Conservation (phyloP, 345 rosid species). For the Eucalyptus shirleyi region DNA sequence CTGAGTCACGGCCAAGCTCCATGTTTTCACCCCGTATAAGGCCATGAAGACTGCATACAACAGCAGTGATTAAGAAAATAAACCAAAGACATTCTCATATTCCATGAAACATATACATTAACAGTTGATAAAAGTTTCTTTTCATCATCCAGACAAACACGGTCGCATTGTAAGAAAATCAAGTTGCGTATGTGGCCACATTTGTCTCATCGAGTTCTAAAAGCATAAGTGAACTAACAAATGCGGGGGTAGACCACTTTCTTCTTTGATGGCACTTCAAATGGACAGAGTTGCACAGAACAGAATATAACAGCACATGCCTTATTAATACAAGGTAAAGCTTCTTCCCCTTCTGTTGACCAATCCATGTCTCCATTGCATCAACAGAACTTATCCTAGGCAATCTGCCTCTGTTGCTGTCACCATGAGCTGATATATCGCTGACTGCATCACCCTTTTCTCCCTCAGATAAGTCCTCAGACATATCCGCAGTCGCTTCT, state of each 20-base stretch:
- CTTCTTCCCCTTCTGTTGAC: slow-evolving; percentile 26
- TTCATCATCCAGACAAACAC: neutral
- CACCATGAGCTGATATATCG: slow-evolving; percentile 33
- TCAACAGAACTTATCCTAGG: slow-evolving; percentile 38
- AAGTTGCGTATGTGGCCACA: neutral
- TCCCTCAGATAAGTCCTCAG: slow-evolving; percentile 50
- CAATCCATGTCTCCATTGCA: slow-evolving; percentile 34
- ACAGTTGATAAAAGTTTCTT: neutral
- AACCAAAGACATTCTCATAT: neutral
- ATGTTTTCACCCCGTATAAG: slow-evolving; percentile 26
- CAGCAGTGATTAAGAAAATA: neutral
- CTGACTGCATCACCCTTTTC: slow-evolving; percentile 29
- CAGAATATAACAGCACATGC: slow-evolving; percentile 4
- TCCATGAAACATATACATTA: neutral
- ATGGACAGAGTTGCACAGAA: neutral
- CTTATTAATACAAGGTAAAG: slow-evolving; percentile 21
- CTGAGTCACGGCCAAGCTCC: slow-evolving; percentile 54
- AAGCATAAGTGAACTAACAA: neutral
- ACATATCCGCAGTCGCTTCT: slow-evolving; percentile 46
- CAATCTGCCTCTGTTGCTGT: slow-evolving; percentile 21
- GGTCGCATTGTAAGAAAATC: neutral
- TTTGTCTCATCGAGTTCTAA: neutral
- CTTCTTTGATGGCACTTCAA: neutral
- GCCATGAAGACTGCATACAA: slow-evolving; percentile 36
- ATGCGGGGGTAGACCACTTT: neutral